phyloP scores from a whole-genome alignment of 768 basidiomycete genomes.

The Amanita jacksonii region DNA sequence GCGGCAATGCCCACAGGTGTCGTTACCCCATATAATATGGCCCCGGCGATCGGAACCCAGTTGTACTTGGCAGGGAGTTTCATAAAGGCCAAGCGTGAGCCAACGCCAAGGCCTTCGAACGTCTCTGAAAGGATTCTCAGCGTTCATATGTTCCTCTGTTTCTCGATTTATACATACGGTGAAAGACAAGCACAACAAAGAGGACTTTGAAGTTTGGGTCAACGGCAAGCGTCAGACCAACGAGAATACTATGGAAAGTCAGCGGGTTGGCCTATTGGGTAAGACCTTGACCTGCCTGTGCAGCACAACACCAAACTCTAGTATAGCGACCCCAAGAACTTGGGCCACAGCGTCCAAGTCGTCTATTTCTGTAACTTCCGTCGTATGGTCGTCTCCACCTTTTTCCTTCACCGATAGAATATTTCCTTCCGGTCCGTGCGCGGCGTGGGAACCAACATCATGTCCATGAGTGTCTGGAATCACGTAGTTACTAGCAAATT shows the following conservation, averaged over 20 bases:
- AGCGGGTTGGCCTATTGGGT: background rate
- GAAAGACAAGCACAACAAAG: constrained; percentile 87
- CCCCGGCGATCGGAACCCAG: constrained; percentile 51
- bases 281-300: constrained; percentile 41
- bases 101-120: constrained; percentile 92
- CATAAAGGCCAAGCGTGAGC: constrained; percentile 79
- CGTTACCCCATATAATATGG: constrained; percentile 60
- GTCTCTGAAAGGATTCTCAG: constrained; percentile 62
- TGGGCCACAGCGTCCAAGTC: constrained; percentile 51
- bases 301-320: constrained; percentile 89
- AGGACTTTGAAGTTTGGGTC: constrained; percentile 69
- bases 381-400: constrained; percentile 13
- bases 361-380: constrained; percentile 10
- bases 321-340: constrained; percentile 77
- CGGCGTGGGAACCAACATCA: constrained; percentile 47
- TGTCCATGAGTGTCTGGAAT: background rate
- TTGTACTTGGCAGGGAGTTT: constrained; percentile 43
- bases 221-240: constrained; percentile 92
- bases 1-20: constrained; percentile 86
- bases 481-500: background rate
- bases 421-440: constrained; percentile 58
- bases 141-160: background rate
- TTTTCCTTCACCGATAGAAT: constrained; percentile 10
- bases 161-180: constrained; percentile 41
- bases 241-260: constrained; percentile 46